Percentiles rank a stretch among this genome's conserved stretches.
phyloP scores from a whole-genome alignment of 2,329 filamentous ascomycete species.

The Didymella glomerata region DNA sequence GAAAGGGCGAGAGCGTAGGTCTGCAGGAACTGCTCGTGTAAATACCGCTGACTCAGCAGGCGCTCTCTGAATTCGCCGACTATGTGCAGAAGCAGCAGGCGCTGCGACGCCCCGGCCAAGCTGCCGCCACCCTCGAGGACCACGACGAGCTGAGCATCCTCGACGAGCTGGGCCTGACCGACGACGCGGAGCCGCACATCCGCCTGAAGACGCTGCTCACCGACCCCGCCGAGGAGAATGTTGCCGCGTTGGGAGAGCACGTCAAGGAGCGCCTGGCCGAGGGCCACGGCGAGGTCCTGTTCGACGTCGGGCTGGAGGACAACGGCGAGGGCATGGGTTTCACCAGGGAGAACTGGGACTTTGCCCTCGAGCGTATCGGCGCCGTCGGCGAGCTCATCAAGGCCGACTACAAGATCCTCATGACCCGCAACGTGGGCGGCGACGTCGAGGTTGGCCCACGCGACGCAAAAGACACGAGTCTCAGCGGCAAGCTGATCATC shows the following conservation, averaged over 20 bases:
- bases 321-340: constrained; percentile 86
- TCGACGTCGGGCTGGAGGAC: constrained; percentile 92
- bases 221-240: constrained; percentile 62
- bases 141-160: constrained; percentile 92
- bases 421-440: constrained; percentile 90
- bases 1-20: constrained; percentile 84
- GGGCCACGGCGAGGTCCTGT: constrained; percentile 86
- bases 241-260: constrained; percentile 69
- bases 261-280: constrained; percentile 76
- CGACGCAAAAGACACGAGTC: constrained; percentile 73
- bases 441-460: constrained; percentile 73
- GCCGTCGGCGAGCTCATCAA: constrained; percentile 70
- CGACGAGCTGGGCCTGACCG: constrained; percentile 77
- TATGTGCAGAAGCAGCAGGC: constrained; percentile 96
- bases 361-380: constrained; percentile 71
- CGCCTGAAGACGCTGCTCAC: constrained; percentile 81
- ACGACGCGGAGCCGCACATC: constrained; percentile 69
- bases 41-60: constrained; percentile 56
- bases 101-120: constrained; percentile 60
- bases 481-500: constrained; percentile 86
- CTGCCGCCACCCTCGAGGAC: constrained; percentile 62
- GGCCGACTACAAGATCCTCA: constrained; percentile 80
- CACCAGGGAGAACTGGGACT: constrained; percentile 76
- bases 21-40: neutral
- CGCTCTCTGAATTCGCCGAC: constrained; percentile 94